These are phyloP conservation scores for Entrophospora sp. DNA, from an alignment of 192 early-diverging fungal genomes.

Conservation along the genomic window DNA sequence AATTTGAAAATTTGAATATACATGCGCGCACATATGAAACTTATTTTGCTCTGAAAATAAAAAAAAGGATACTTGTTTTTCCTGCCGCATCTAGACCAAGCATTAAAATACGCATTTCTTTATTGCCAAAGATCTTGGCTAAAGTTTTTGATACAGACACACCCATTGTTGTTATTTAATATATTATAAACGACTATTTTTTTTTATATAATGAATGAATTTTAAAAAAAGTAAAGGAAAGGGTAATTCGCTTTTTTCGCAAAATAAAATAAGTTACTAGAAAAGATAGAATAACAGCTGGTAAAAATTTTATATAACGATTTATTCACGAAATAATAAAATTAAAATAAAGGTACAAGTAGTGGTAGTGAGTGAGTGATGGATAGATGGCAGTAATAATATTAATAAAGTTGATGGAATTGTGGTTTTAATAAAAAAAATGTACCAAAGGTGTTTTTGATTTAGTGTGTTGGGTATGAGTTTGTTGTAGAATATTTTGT, in stretches of 20 bases:
- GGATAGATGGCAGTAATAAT: not conserved
- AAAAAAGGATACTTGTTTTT: conserved; percentile 67
- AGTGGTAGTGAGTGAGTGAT: not conserved
- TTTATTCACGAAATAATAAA: not conserved
- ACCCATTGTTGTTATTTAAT: conserved; percentile 57
- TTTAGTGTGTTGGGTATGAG: not conserved
- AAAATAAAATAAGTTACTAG: not conserved
- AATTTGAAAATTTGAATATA: too few species aligned
- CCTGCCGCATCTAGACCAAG: conserved; percentile 83
- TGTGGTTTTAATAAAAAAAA: not conserved
- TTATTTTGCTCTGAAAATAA: not conserved
- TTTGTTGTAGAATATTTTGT: not conserved
- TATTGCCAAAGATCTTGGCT: conserved; percentile 72
- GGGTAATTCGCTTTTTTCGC: not conserved
- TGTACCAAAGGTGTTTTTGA: not conserved
- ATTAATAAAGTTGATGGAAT: not conserved
- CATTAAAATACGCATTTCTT: conserved; percentile 97
- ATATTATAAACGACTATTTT: not conserved
- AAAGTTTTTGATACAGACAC: conserved; percentile 68
- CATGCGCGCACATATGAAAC: too few species aligned
- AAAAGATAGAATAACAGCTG: not conserved
- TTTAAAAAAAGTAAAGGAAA: not conserved
- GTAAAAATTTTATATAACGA: not conserved
- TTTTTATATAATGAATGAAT: not conserved
- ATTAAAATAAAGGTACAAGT: too few species aligned